Base-by-base conservation (phyloP, 164 flowering plant species). In the Umbilicus rupestris region DNA sequence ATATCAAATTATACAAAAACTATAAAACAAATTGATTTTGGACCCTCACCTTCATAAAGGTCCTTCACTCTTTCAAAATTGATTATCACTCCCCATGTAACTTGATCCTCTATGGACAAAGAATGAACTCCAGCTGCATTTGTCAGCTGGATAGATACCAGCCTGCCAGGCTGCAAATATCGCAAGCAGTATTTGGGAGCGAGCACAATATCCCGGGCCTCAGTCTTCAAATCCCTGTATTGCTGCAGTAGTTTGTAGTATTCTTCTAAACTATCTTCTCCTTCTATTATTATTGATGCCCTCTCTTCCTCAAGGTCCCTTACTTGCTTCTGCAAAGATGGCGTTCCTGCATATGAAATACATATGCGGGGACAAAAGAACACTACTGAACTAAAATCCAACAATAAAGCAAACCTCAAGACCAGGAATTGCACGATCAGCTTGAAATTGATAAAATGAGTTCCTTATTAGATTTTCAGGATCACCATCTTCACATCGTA, bases 391-490 rank as follows among this genome's bases (percentile, higher is more conserved):
- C 59, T 26, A 6, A 52, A 24, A 52, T 19, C 26, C 11, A 10
- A 52, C 59, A 52, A 24, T 30, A 6, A 52, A 74, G 81, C 86
- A 50, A 31, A 94, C 99, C 94, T 92, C 88, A 64, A 90, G 96
- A 76, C 84, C 81, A 69, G 99, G 99, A 73, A 95, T 82, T 49
- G 92, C 86, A 72, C 94, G 91, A 62, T 95, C 99, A 30, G 97
- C 86, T 75, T 95, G 99, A 70, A 95, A 95, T 71, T 95, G 99
- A 80, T 82, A 90, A 75, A 95, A 95, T 58, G 99, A 92, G 75
- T 92, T 87, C 29, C 97, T 89, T 37, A 95, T 89, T 73, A 95
- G 71, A 73, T 83, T 88, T 73, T 92, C 94, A 62, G 98, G 97
- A 74, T 90, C 76, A 39, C 94, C 96, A 75, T 95, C 99, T 83